Percentiles rank a stretch among this genome's conserved stretches.
phyloP scores from a whole-genome alignment of 441 rosid species.

The Francoa sonchifolia region DNA sequence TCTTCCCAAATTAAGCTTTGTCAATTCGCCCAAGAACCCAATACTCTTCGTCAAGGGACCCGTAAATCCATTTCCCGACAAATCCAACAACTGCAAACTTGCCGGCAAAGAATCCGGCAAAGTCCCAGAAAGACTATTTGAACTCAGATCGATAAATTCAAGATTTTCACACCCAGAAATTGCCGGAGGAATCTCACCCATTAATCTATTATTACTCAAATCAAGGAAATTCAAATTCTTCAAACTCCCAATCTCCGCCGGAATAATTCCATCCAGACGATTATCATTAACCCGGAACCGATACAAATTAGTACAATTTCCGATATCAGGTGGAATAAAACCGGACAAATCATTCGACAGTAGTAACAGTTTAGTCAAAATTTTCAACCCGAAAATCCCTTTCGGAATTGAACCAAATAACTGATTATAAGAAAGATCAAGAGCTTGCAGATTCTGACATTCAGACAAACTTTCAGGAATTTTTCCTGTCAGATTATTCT shows the following conservation, averaged over 20 bases:
- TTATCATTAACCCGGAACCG: conserved; percentile 10
- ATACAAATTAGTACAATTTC: conserved; percentile 6
- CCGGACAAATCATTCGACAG: conserved; percentile 14
- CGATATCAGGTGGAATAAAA: conserved; percentile 11
- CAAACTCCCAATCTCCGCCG: conserved; percentile 9
- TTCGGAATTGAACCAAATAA: conserved; percentile 9
- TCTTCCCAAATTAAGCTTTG: conserved; percentile 11
- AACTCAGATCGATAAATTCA: conserved; percentile 13
- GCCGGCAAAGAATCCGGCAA: conserved; percentile 6
- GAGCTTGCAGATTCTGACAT: conserved; percentile 12
- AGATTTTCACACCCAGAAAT: conserved; percentile 10
- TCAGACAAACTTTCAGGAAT: conserved; percentile 10
- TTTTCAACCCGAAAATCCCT: conserved; percentile 14
- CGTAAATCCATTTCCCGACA: conserved; percentile 10
- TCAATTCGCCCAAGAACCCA: conserved; percentile 10
- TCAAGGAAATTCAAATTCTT: conserved; percentile 13
- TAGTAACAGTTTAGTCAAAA: conserved; percentile 16
- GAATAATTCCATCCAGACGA: conserved; percentile 10
- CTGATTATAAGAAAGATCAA: conserved; percentile 16
- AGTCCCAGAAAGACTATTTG: conserved; percentile 11
- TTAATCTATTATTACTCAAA: conserved; percentile 7
- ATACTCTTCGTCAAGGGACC: conserved; percentile 7
- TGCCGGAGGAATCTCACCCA: conserved; percentile 16
- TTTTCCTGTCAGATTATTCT: conserved; percentile 12
- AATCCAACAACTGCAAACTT: conserved; percentile 11